Conservation (phyloP, 2,329 filamentous ascomycete species). For the Paecilomyces niveus region DNA sequence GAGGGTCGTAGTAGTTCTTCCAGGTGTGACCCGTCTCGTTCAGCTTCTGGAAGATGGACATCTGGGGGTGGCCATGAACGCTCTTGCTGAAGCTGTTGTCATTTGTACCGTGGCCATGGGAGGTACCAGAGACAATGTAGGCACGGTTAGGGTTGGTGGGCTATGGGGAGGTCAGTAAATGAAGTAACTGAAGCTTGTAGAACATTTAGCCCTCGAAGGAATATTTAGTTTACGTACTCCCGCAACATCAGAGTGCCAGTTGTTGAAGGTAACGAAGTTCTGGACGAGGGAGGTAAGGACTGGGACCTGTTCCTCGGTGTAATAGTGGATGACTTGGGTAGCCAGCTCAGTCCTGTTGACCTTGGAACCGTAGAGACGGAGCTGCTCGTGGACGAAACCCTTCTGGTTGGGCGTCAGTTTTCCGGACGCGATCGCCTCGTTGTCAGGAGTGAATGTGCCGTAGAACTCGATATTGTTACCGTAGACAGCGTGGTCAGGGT, state of each 20-base stretch:
- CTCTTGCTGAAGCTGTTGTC: constrained; percentile 21
- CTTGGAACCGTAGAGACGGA: constrained; percentile 25
- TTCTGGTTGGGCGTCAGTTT: constrained; percentile 27
- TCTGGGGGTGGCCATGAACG: constrained; percentile 28
- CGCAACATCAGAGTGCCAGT: constrained; percentile 36
- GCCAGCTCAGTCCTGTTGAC: constrained; percentile 26
- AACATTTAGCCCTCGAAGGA: background rate
- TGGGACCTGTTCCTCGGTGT: constrained; percentile 34
- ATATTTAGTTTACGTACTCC: constrained; percentile 10
- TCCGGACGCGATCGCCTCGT: constrained; percentile 26
- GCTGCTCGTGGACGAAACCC: constrained; percentile 39
- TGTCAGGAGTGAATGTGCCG: constrained; percentile 33
- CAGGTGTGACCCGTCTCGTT: constrained; percentile 35
- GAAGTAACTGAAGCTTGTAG: background rate
- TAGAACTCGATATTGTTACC: constrained; percentile 42
- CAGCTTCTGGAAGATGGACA: constrained; percentile 35
- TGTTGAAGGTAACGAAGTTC: constrained; percentile 40
- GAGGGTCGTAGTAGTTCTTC: constrained; percentile 43
- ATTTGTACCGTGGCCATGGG: constrained; percentile 32
- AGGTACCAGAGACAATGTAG: constrained; percentile 34
- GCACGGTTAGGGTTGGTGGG: constrained; percentile 34
- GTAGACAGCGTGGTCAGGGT: constrained; percentile 36
- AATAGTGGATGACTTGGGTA: constrained; percentile 39
- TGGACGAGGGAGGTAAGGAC: constrained; percentile 35
- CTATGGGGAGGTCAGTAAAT: background rate